Base-by-base conservation (phyloP, 768 basidiomycete species). In the Russula earlei region DNA sequence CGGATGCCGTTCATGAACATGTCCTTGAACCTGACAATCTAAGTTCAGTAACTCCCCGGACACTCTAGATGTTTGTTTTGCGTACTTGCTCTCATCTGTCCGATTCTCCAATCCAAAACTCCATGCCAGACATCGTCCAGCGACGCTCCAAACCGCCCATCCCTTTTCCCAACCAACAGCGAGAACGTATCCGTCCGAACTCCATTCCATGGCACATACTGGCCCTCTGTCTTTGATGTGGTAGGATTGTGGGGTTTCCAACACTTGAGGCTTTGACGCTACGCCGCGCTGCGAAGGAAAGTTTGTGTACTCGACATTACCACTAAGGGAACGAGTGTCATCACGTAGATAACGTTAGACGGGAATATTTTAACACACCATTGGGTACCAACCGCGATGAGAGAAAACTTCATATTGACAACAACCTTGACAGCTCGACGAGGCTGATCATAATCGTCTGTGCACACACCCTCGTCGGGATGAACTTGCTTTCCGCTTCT, bases 111-210 rank as follows among this genome's bases (percentile, higher is more conserved):
- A 77, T 12, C 83, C 84, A 64, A 91, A 81, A 10, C 81, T 82
- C 71, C 82, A 91, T 1, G 86, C 85, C 27, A 91, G 75, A 64
- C 93, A 89, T 51, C 91, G 77, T 6, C 95, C 95, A 12, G 89
- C 87, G 11, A 92, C 83, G 66, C 86, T 92, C 71, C 92, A 88
- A 5, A 95, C 77, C 3, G 84, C 89, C 93, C 93, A 98, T 7
- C 91, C 94, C 51, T 78, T 70, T 59, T 82, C 77, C 87, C 91
- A 96, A 0, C 91, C 95, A 2, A 92, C 91, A 33, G 93, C 94
- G 11, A 99, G 74, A 6, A 90, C 91, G 70, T 93, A 93, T 2
- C 95, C 95, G 69, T 99, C 96, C 0, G 89, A 89, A 49, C 89
- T 94, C 95, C 94, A 97, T 63, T 91, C 83, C 68, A 95, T 75